Evolutionary conservation across 2,329 filamentous ascomycete genomes (phyloP), one percentile per base, ranked within the genome.

Genomic region (Rhexocercosporidium sp.): DNA sequence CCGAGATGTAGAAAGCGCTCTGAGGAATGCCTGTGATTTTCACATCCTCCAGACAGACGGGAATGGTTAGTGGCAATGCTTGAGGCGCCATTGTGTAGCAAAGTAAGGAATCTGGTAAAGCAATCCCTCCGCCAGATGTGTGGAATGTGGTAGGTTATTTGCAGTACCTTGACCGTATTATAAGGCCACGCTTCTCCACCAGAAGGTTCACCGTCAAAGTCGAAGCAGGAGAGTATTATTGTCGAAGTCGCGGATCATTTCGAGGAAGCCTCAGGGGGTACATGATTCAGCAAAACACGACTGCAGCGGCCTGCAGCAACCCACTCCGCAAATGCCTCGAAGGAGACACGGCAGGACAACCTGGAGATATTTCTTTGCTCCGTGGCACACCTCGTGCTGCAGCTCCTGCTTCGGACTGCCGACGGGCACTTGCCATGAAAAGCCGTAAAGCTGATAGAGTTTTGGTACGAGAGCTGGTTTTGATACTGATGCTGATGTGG

Each of bases 1-100:
- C 84, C 8, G 93, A 85, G 66, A 97, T 90, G 80, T 98, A 97
- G 81, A 90, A 97, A 63, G 93, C 92, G 39, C 85, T 81, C 1
- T 84, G 77, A 4, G 92, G 91, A 1, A 94, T 82, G 37, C 74
- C 74, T 8, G 78, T 69, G 67, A 94, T 85, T 70, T 79, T 82
- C 62, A 79, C 82, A 41, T 83, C 77, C 57, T 88, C 82, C 29
- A 90, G 82, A 51, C 78, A 82, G 16, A 62, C 54, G 71, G 72
- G 69, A 14, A 73, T 47, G 14, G 39, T 61, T 39, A 54, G 39
- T 56, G 66, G 59, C 57, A 66, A 41, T n/a, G 25, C 59, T 63
- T 62, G 59, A 20, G 44, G n/a, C 44, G 29, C 57, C 62, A 65
- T 62, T 57, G 65, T 66, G 71, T 72, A 72, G 69, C 69, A 70